Base-by-base conservation (phyloP, 129 eudicot species). In the Flaveria brownii region DNA sequence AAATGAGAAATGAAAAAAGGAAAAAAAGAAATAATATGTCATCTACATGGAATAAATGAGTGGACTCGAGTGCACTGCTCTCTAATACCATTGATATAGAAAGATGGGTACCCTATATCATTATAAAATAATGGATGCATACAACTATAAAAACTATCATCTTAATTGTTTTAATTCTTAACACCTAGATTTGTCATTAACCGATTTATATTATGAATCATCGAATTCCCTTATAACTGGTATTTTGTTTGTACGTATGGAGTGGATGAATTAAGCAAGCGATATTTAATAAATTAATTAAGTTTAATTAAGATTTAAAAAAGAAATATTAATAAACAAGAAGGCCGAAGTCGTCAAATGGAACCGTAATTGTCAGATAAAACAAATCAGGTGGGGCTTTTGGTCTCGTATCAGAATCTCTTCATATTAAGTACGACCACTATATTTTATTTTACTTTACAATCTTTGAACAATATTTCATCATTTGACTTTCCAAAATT, bases 391-490 rank as follows among this genome's bases (percentile, higher is more conserved):
- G 77, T 70, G 71, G 77, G 82, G 82, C 71, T 57, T 78, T 78
- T 77, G 25, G 57, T 9, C 4, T 56, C 33, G 4, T 52, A 15
- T 49, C 71, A 66, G 22, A 54, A 20, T 20, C 22, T 20, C 43
- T 28, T 13, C 60, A 30, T 26, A 47, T 55, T 78, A 78, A 78
- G n/a, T n/a, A n/a, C 77, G 52, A 70, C 77, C 82, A 78, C 50
- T 26, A 78, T 75, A 78, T 78, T 60, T 70, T 69, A 69, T 77
- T 56, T 69, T 74, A 77, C 81, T 77, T 77, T 78, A 56, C 82
- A 60, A 70, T 78, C 82, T 78, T 78, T 78, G 82, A 78, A 71
- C 77, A 70, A 78, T 78, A 78, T 78, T 60, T 71, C 65, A 15
- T 16, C 71, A 70, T 70, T 78, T 78, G 77, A 78, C 77, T 78